Percentiles rank a stretch among this genome's conserved stretches.
These are phyloP conservation scores for Persicaria tinctoria DNA, from an alignment of 148 eudicot species.

Conservation along the genomic window DNA sequence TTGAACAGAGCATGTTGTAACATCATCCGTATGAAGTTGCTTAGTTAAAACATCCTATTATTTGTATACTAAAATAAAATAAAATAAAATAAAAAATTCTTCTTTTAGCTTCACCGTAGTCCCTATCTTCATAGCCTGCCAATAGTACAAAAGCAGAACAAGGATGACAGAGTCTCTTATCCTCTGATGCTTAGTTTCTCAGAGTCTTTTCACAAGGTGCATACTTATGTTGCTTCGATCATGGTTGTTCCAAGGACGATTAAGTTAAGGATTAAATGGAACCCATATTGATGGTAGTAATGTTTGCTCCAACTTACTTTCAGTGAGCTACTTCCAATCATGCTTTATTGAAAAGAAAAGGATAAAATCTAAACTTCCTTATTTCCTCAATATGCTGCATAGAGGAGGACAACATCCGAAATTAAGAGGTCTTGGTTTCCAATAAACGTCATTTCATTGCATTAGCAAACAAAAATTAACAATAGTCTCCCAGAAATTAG, in stretches of 20 bases:
- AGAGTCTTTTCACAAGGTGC: neutral
- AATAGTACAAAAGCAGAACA: neutral
- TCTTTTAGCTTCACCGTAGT: conserved; percentile 84
- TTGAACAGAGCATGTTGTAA: too few species aligned
- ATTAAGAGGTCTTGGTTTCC: too few species aligned
- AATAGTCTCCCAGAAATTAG: too few species aligned
- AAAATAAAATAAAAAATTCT: conserved; percentile 49
- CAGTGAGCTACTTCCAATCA: neutral
- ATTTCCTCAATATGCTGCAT: too few species aligned
- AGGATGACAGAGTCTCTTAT: neutral
- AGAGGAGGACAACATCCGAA: too few species aligned
- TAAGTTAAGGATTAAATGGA: too few species aligned
- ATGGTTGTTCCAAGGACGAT: neutral
- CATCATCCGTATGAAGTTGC: too few species aligned
- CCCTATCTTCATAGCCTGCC: conserved; percentile 90
- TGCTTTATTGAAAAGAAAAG: neutral
- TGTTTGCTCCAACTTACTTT: neutral
- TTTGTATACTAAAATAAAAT: too few species aligned
- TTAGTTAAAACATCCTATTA: too few species aligned
- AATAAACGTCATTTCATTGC: too few species aligned
- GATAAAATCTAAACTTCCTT: neutral
- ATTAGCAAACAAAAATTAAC: too few species aligned
- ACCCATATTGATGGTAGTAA: too few species aligned
- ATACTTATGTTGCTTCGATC: neutral
- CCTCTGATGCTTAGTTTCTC: neutral